Conservation (phyloP, 345 rosid species). For the Salix brachista region DNA sequence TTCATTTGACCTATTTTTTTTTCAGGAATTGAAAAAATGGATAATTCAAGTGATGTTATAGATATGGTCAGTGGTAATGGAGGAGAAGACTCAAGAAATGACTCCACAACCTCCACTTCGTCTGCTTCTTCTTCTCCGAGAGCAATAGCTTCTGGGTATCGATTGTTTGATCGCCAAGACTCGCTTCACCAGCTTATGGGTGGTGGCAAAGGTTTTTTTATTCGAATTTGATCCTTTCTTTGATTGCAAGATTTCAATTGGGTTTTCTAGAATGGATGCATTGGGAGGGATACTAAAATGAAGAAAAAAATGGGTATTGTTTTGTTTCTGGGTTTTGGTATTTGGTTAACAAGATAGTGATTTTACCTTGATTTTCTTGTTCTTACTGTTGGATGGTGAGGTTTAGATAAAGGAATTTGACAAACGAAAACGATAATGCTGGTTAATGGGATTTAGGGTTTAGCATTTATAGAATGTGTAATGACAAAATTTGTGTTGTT, state of each 20-base stretch:
- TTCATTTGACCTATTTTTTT: too few species aligned
- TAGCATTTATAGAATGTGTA: not conserved
- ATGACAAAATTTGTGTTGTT: not conserved
- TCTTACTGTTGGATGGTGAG: not conserved
- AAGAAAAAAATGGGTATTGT: not conserved
- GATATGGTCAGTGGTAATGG: constrained; percentile 2
- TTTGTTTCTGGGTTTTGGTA: not conserved
- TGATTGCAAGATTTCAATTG: not conserved
- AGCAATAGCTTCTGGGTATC: constrained; percentile 15
- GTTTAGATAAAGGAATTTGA: not conserved
- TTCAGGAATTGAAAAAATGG: constrained; percentile 2
- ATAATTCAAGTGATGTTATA: constrained; percentile 15
- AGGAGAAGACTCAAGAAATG: constrained; percentile 12
- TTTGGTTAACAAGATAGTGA: not conserved
- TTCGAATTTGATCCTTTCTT: not conserved
- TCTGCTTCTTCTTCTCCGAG: constrained; percentile 14
- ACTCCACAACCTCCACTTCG: not conserved
- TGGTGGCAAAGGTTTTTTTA: constrained; percentile 33
- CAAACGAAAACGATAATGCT: not conserved
- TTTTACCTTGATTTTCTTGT: not conserved
- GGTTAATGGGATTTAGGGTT: not conserved
- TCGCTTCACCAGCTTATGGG: constrained; percentile 45
- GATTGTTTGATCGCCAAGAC: constrained; percentile 37
- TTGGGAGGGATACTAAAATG: too few species aligned
- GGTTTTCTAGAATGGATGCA: not conserved